Conservation (phyloP, 2,329 filamentous ascomycete species). For the Colletotrichum karsti region DNA sequence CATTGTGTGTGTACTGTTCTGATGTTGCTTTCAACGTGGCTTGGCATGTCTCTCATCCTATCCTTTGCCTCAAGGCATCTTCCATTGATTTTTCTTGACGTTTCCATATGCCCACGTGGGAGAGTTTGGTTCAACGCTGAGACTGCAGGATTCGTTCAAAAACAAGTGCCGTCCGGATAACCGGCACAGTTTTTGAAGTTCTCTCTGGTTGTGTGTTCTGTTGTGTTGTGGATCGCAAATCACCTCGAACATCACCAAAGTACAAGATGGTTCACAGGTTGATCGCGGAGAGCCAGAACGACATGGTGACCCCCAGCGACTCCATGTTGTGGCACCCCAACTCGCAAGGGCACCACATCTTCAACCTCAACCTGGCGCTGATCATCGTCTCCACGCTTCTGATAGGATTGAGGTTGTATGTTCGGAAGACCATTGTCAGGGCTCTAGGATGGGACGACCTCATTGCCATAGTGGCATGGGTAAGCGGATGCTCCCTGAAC, state of each 20-base stretch:
- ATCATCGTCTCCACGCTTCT: conserved; percentile 22
- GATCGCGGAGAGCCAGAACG: background rate
- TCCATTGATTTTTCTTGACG: background rate
- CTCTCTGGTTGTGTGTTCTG: background rate
- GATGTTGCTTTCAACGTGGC: background rate
- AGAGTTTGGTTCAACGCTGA: background rate
- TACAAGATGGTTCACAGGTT: background rate
- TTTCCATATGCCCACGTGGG: background rate
- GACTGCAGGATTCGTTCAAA: background rate
- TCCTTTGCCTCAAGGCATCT: background rate
- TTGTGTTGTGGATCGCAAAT: background rate
- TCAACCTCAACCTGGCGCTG: conserved; percentile 19
- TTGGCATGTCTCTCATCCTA: background rate
- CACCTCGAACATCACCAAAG: background rate
- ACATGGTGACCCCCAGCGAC: background rate
- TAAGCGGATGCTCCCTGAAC: background rate
- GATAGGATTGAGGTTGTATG: conserved; percentile 2
- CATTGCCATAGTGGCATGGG: conserved; percentile 13
- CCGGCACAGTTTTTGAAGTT: background rate
- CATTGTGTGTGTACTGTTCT: background rate
- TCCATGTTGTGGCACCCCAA: conserved; percentile 10
- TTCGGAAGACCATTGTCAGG: conserved; percentile 10
- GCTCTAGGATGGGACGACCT: conserved; percentile 23
- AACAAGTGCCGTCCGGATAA: background rate
- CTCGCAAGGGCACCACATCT: conserved; percentile 21